Evolutionary conservation across 2,329 filamentous ascomycete genomes (phyloP).

Genomic region (Emydomyces testavorans): DNA sequence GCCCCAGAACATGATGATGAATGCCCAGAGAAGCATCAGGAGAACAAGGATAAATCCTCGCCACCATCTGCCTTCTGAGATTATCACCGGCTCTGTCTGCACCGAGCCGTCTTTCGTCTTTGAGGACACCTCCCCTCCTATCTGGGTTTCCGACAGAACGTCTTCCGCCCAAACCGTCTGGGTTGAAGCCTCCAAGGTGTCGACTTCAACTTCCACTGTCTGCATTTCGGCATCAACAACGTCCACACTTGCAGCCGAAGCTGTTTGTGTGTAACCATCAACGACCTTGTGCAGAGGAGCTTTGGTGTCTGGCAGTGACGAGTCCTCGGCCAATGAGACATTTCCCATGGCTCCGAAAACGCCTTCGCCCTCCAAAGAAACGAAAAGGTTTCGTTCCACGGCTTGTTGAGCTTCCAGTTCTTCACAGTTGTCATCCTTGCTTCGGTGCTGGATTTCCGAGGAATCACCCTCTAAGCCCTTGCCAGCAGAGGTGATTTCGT

Average conservation of each 20-base stretch:
- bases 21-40: constrained; percentile 15
- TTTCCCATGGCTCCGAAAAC: neutral
- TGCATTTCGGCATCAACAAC: constrained; percentile 5
- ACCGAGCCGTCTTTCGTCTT: constrained; percentile 12
- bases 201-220: constrained; percentile 1
- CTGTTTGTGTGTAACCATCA: constrained; percentile 12
- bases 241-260: neutral
- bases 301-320: neutral
- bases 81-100: constrained; percentile 13
- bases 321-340: neutral
- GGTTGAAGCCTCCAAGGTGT: constrained; percentile 3
- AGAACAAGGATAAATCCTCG: constrained; percentile 8
- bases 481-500: constrained; percentile 3
- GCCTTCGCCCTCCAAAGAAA: constrained; percentile 3
- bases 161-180: constrained; percentile 9
- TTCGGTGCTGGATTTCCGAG: neutral
- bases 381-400: constrained; percentile 5
- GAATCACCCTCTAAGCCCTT: constrained; percentile 3
- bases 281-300: constrained; percentile 3
- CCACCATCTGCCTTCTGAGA: constrained; percentile 5
- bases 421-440: constrained; percentile 5
- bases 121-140: constrained; percentile 6
- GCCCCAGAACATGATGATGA: constrained; percentile 10
- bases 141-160: constrained; percentile 5
- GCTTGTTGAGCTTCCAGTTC: constrained; percentile 3